These are phyloP conservation scores for Thelonectria olida DNA, from an alignment of 2,329 filamentous ascomycete species.

Conservation along the genomic window DNA sequence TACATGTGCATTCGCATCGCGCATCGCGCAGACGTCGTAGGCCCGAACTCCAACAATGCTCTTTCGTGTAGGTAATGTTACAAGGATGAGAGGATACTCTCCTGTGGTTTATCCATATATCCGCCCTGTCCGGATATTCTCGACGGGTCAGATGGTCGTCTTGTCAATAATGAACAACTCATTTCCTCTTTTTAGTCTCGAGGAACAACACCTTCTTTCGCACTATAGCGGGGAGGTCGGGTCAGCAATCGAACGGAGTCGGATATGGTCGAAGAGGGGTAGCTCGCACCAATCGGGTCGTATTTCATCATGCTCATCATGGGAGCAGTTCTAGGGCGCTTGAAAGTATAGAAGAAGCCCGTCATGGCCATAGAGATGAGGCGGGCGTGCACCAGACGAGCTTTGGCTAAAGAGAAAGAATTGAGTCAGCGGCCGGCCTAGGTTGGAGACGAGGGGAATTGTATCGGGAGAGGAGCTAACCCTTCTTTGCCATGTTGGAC, in stretches of 20 bases:
- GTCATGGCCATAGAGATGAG: slow-evolving; percentile 99
- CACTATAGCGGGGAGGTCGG: slow-evolving; percentile 61
- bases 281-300: slow-evolving; percentile 83
- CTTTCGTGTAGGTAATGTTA: slow-evolving; percentile 42
- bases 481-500: slow-evolving; percentile 41
- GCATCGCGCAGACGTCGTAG: slow-evolving; percentile 25
- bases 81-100: slow-evolving; percentile 29
- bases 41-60: slow-evolving; percentile 45
- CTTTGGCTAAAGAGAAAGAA: slow-evolving; percentile 71
- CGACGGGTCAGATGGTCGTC: slow-evolving; percentile 24
- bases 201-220: slow-evolving; percentile 96
- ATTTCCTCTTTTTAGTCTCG: slow-evolving; percentile 85
- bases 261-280: background rate
- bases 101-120: slow-evolving; percentile 21
- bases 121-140: slow-evolving; percentile 5
- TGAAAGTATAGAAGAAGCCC: slow-evolving; percentile 93
- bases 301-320: slow-evolving; percentile 99
- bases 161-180: slow-evolving; percentile 26
- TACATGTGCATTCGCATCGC: slow-evolving; percentile 39
- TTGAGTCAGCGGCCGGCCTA: slow-evolving; percentile 16
- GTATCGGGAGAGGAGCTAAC: slow-evolving; percentile 17
- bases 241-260: slow-evolving; percentile 1
- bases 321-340: slow-evolving; percentile 80
- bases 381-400: slow-evolving; percentile 90
- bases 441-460: background rate